Percentiles rank a stretch among this genome's conserved stretches.
These are phyloP conservation scores for Lodderomyces elongisporus DNA, from an alignment of 1,139 yeast genomes.

Conservation along the genomic window DNA sequence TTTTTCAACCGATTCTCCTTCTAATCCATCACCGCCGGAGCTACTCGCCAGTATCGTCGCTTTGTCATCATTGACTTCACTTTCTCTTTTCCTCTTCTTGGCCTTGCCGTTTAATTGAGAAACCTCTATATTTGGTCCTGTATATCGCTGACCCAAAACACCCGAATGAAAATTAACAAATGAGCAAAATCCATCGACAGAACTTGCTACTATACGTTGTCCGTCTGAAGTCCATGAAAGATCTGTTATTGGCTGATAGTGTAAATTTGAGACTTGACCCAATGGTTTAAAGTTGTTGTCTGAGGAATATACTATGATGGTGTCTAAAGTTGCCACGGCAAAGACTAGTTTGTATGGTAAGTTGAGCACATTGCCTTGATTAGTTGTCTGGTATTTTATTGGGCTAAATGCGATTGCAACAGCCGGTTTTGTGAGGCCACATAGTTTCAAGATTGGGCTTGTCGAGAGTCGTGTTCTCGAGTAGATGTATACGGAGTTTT, in stretches of 20 bases:
- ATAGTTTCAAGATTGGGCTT: conserved; percentile 71
- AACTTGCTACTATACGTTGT: conserved; percentile 62
- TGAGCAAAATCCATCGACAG: conserved; percentile 93
- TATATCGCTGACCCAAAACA: conserved; percentile 45
- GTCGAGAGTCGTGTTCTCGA: conserved; percentile 62
- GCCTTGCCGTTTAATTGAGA: not conserved
- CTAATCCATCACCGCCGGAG: too few species aligned
- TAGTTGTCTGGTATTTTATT: conserved; percentile 34
- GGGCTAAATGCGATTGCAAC: conserved; percentile 79
- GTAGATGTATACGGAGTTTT: conserved; percentile 64
- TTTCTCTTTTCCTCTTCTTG: not conserved
- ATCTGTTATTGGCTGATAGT: conserved; percentile 86
- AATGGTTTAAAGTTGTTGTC: conserved; percentile 55
- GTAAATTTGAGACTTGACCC: conserved; percentile 73
- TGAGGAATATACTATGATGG: conserved; percentile 81
- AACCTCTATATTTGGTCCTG: conserved; percentile 1
- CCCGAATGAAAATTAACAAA: conserved; percentile 47
- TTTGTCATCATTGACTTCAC: not conserved
- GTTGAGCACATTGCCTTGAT: conserved; percentile 12
- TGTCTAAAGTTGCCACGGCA: conserved; percentile 91
- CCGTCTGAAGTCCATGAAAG: conserved; percentile 83
- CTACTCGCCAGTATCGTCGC: not conserved
- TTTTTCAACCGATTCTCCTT: too few species aligned
- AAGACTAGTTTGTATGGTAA: conserved; percentile 76
- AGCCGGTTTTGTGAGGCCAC: conserved; percentile 81